Evolutionary conservation across 1,284 basidiomycete species (phyloP).

Genomic region (Ustilago bromivora): DNA sequence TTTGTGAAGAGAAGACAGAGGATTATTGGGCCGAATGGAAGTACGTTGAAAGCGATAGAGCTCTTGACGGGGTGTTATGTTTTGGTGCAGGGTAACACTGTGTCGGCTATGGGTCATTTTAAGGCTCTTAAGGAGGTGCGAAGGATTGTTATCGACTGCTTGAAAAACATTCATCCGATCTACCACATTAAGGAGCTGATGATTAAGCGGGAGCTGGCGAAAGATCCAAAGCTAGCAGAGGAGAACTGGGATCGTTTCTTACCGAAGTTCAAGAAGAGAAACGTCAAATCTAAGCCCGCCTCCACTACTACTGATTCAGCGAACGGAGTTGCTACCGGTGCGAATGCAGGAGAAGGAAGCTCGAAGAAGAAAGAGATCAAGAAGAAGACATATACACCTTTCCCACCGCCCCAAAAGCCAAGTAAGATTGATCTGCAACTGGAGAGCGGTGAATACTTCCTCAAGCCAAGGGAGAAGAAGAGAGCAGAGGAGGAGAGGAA

Average conservation of each 20-base stretch:
- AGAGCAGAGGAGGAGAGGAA: conserved; percentile 68
- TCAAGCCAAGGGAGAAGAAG: conserved; percentile 77
- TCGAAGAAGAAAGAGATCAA: conserved; percentile 68
- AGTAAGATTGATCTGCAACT: conserved; percentile 95
- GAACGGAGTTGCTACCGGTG: not conserved
- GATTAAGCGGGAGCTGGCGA: conserved; percentile 97
- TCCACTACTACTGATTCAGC: not conserved
- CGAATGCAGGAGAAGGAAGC: not conserved
- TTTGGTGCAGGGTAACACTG: conserved; percentile 96
- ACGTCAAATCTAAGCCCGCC: conserved; percentile 79
- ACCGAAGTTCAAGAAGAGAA: conserved; percentile 92
- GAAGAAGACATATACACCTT: conserved; percentile 98
- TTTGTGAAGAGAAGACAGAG: conserved; percentile 96
- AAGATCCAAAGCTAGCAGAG: conserved; percentile 92
- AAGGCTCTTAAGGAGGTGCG: conserved; percentile 96
- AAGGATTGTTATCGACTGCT: conserved; percentile 94
- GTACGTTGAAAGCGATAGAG: conserved; percentile 98
- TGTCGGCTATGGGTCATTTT: conserved; percentile 95
- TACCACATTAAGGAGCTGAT: conserved; percentile 99
- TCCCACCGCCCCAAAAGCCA: conserved; percentile 93
- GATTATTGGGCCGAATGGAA: conserved; percentile 96
- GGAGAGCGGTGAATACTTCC: conserved; percentile 83
- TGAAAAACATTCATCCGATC: conserved; percentile 99
- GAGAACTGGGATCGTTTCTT: conserved; percentile 99
- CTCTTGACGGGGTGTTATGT: conserved; percentile 96